Evolutionary conservation across 2,329 filamentous ascomycete species (phyloP).

Genomic region (Fusarium pseudonygamai): DNA sequence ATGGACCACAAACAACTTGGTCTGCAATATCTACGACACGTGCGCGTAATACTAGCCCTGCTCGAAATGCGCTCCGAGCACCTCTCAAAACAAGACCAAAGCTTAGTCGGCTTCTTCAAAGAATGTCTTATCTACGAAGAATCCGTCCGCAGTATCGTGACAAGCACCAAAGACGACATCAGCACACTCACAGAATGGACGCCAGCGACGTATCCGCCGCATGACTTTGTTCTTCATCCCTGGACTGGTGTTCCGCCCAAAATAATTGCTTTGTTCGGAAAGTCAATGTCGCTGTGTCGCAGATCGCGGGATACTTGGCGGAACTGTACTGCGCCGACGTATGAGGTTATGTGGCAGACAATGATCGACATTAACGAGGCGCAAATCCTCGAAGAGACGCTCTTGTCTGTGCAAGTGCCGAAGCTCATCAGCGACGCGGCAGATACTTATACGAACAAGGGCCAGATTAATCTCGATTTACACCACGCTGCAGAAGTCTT

Average conservation of each 20-base stretch:
- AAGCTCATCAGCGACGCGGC: constrained; percentile 1
- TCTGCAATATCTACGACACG: constrained; percentile 31
- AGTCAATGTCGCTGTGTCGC: constrained; percentile 34
- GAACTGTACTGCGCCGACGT: constrained; percentile 27
- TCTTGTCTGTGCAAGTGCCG: constrained; percentile 27
- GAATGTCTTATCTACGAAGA: constrained; percentile 35
- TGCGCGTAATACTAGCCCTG: constrained; percentile 26
- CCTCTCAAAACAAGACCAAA: constrained; percentile 18
- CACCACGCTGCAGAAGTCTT: constrained; percentile 50
- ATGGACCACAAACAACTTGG: constrained; percentile 34
- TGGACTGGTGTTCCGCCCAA: constrained; percentile 34
- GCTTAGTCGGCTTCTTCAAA: constrained; percentile 30
- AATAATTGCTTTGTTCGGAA: constrained; percentile 32
- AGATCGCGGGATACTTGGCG: constrained; percentile 33
- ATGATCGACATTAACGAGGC: constrained; percentile 34
- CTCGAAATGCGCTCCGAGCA: constrained; percentile 26
- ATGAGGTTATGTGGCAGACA: constrained; percentile 34
- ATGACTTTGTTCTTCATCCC: constrained; percentile 30
- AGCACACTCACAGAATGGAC: constrained; percentile 32
- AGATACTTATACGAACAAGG: not conserved
- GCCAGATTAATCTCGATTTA: constrained; percentile 38
- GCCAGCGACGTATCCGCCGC: not conserved
- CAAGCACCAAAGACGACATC: constrained; percentile 30
- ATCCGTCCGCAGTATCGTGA: constrained; percentile 32
- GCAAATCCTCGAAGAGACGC: constrained; percentile 27